A percentile compares a stretch with the other conserved stretches of the same genome.
Conservation (phyloP, 1,139 yeast species). For the Hanseniaspora sp. region DNA sequence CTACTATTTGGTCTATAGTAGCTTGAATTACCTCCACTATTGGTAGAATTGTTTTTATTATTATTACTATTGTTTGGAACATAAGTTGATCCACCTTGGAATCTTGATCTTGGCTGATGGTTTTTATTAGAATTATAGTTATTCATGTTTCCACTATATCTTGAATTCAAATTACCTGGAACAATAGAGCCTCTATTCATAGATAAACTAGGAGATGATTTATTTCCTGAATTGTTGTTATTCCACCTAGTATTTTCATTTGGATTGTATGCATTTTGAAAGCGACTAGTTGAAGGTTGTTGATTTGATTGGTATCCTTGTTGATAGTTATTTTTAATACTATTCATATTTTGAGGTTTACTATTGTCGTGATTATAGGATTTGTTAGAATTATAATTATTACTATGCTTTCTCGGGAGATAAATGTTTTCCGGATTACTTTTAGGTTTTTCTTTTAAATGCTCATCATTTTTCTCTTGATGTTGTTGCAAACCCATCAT, state of each 20-base stretch:
- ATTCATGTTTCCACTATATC: neutral
- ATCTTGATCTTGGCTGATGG: slow-evolving; percentile 6
- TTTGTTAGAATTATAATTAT: neutral
- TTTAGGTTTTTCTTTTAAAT: slow-evolving; percentile 23
- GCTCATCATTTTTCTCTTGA: slow-evolving; percentile 20
- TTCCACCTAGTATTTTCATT: slow-evolving; percentile 1
- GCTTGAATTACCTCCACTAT: neutral
- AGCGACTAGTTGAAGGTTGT: neutral
- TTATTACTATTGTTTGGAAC: neutral
- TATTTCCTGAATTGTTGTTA: neutral
- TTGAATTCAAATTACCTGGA: neutral
- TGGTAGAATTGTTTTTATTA: neutral
- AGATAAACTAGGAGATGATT: neutral
- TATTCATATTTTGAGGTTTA: neutral
- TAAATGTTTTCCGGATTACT: slow-evolving; percentile 23
- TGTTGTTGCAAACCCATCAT: slow-evolving; percentile 17
- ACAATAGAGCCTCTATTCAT: neutral
- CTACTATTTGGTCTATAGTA: slow-evolving; percentile 6
- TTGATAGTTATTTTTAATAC: neutral
- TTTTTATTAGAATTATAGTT: neutral
- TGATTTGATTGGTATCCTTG: neutral
- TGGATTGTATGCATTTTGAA: neutral
- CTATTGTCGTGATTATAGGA: neutral
- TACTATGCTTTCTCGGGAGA: slow-evolving; percentile 15
- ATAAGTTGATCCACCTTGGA: slow-evolving; percentile 8